A percentile compares a stretch with the other conserved stretches of the same genome.
Conservation (phyloP, 139 green algal species). For the Ettlia oleoabundans region DNA sequence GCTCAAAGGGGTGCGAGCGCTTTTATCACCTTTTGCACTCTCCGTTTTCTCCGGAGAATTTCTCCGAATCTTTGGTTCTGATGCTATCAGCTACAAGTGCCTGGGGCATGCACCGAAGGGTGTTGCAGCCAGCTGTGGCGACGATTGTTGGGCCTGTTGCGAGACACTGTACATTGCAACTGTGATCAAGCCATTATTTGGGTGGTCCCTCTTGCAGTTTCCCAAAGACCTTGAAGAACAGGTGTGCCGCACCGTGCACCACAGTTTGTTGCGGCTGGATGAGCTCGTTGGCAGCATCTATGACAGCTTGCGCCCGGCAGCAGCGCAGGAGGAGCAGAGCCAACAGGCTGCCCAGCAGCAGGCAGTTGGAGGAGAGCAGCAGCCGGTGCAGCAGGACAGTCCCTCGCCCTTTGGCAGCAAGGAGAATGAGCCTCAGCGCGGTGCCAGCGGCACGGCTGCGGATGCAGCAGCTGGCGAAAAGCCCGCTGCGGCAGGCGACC, state of each 20-base stretch:
- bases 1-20: slow-evolving; percentile 16
- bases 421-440: slow-evolving; percentile 33
- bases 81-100: too few relatives aligned
- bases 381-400: not conserved
- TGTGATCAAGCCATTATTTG: too few relatives aligned
- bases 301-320: not conserved
- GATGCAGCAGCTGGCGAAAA: not conserved
- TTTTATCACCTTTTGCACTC: too few relatives aligned
- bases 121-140: not conserved
- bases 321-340: not conserved
- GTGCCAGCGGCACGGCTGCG: not conserved
- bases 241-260: slow-evolving; percentile 28
- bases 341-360: not conserved
- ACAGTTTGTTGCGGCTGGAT: slow-evolving; percentile 11
- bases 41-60: too few relatives aligned
- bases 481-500: not conserved
- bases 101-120: not conserved
- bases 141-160: not conserved
- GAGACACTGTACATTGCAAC: not conserved
- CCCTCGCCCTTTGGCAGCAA: slow-evolving; percentile 25
- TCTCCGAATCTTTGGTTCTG: too few relatives aligned
- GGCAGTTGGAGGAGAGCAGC: not conserved
- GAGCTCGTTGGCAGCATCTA: slow-evolving; percentile 15
- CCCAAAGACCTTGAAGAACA: slow-evolving; percentile 27
- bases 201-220: slow-evolving; percentile 43